phyloP scores from a whole-genome alignment of 352 stramenopile genomes.

The Aphanomyces invadans region DNA sequence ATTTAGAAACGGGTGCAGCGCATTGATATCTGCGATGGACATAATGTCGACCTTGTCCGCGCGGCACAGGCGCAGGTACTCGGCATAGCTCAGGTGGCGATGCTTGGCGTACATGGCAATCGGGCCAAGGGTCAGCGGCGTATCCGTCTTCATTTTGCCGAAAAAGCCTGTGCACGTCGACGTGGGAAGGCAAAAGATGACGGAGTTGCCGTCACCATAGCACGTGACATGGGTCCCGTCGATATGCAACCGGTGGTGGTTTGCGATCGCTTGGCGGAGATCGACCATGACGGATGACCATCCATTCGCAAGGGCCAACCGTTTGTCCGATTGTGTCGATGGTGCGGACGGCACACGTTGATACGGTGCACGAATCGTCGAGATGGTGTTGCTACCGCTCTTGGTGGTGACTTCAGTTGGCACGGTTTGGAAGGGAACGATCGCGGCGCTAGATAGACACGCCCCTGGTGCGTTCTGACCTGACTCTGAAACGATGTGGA shows the following conservation, averaged over 20 bases:
- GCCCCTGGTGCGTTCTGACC: too few species aligned
- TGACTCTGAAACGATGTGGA: too few species aligned
- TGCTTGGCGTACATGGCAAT: conserved; percentile 4
- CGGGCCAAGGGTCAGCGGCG: background rate
- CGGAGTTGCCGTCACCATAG: background rate
- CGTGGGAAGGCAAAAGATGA: background rate
- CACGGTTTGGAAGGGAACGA: too few species aligned
- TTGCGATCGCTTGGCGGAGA: background rate
- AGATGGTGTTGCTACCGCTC: too few species aligned
- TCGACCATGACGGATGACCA: background rate
- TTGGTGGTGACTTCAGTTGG: too few species aligned
- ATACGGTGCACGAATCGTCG: too few species aligned
- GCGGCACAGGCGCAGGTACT: background rate
- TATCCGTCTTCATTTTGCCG: background rate
- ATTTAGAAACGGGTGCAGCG: background rate
- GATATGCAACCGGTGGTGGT: background rate
- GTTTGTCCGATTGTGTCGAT: background rate
- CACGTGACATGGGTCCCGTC: background rate
- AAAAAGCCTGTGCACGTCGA: background rate
- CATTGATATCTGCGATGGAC: conserved; percentile 1
- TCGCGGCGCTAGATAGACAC: too few species aligned
- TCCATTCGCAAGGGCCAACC: too few species aligned
- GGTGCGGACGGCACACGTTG: background rate
- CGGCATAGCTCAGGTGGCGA: conserved; percentile 3
- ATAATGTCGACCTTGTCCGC: background rate